These are phyloP conservation scores for Exophiala dermatitidis DNA, from an alignment of 2,329 filamentous ascomycete species.

Conservation along the genomic window DNA sequence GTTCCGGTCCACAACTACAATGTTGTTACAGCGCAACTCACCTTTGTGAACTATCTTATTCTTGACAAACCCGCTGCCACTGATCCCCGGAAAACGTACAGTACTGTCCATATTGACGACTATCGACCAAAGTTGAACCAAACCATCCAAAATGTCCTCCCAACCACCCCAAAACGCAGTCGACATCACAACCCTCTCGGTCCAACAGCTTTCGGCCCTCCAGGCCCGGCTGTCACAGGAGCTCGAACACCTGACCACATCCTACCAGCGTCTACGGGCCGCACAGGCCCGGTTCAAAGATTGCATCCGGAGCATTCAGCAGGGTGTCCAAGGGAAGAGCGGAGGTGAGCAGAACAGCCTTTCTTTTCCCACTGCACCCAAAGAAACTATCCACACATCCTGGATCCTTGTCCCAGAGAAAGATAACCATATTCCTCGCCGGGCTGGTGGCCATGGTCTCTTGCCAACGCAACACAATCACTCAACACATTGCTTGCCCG, in stretches of 20 bases:
- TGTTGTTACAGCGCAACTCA: too few relatives aligned
- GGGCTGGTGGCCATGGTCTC: too few relatives aligned
- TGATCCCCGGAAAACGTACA: neutral
- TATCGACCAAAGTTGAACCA: neutral
- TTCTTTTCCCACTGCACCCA: neutral
- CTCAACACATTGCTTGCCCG: too few relatives aligned
- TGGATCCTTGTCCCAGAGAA: too few relatives aligned
- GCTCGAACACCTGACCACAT: slow-evolving; percentile 84
- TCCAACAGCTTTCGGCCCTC: slow-evolving; percentile 78
- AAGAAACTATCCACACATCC: too few relatives aligned
- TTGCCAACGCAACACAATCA: too few relatives aligned
- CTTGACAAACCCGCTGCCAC: neutral
- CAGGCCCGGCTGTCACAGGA: slow-evolving; percentile 97
- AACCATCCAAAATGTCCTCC: slow-evolving; percentile 6
- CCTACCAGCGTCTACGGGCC: slow-evolving; percentile 80
- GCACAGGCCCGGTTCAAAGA: slow-evolving; percentile 90
- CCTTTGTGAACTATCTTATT: too few relatives aligned
- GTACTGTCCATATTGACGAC: neutral
- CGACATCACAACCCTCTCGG: slow-evolving; percentile 68
- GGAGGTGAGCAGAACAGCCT: slow-evolving; percentile 10
- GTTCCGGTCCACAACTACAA: too few relatives aligned
- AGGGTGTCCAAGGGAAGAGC: slow-evolving; percentile 41
- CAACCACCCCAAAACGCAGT: slow-evolving; percentile 37
- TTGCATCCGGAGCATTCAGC: slow-evolving; percentile 69
- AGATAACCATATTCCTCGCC: too few relatives aligned